Conservation (phyloP, 2,329 filamentous ascomycete genomes). For the Trichoderma arundinaceum region DNA sequence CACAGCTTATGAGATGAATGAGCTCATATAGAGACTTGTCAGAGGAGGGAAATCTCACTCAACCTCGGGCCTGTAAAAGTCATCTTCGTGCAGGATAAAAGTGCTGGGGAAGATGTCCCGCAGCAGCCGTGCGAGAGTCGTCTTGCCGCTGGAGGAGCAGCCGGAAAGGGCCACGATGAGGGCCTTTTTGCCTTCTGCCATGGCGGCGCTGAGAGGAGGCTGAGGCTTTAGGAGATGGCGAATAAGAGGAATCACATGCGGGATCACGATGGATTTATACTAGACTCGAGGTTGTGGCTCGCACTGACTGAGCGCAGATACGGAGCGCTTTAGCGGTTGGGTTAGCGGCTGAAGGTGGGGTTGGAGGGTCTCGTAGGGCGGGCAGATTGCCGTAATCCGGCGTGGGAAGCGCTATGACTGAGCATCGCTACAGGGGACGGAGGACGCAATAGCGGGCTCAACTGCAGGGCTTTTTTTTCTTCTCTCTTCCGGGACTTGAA, state of each 20-base stretch:
- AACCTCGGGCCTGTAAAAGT: conserved; percentile 86
- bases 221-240: not conserved
- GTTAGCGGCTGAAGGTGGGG: conserved; percentile 10
- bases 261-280: conserved; percentile 2
- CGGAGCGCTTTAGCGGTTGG: conserved; percentile 16
- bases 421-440: not conserved
- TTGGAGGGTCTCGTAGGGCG: conserved; percentile 9
- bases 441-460: no score
- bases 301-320: not conserved
- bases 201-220: not conserved
- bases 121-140: conserved; percentile 84
- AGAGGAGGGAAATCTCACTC: conserved; percentile 56
- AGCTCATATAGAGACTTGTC: not conserved
- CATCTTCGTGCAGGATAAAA: conserved; percentile 92
- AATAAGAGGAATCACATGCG: not conserved
- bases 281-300: not conserved
- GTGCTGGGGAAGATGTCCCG: conserved; percentile 78
- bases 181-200: conserved; percentile 42
- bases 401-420: not conserved
- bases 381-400: conserved; percentile 3
- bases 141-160: conserved; percentile 92
- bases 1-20: not conserved
- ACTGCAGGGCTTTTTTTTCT: no score
- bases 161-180: conserved; percentile 84
- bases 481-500: not conserved